Evolutionary conservation across 2,329 filamentous ascomycete genomes (phyloP), one percentile per base, ranked within the genome.

Genomic region (Pyrenophora seminiperda): DNA sequence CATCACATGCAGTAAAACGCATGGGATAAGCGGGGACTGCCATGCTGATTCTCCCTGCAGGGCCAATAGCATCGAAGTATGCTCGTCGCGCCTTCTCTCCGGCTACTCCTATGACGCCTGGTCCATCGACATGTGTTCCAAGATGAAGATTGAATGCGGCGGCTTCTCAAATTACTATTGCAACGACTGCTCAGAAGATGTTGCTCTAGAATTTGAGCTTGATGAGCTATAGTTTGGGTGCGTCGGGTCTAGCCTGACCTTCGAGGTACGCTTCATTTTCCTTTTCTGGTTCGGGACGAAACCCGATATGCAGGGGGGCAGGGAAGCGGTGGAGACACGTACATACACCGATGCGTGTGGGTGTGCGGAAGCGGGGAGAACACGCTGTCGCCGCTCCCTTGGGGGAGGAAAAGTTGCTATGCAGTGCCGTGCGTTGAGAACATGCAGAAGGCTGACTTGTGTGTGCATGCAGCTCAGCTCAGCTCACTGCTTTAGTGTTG

Each of bases 31-130:
- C 22, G 7, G 6, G 2, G 10, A 7, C 22, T 24, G 22, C 7
- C 22, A 7, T 24, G 22, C 22, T 24, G 10, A 5, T 24, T 24
- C 6, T 9, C 9, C 10, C 15, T 34, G 27, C 24, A 70, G 66
- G 68, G 65, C 70, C 52, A 73, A 78, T 66, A 72, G 63, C 45
- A 72, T 78, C 50, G 76, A 79, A 59, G 70, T 76, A 54, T 78
- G 77, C 67, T 67, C 63, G 7, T 74, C 73, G 44, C 73, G 76
- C 14, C 73, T 76, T 5, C 70, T 79, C 17, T 75, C 71, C 14
- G 72, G 75, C 50, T 77, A 79, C 65, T 77, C 75, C 2, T 75
- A 75, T 59, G 76, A 79, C 51, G 73, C 75, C 17, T 79, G 76
- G 76, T 74, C 72, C 48, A 76, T 75, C 58, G 77, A 78, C 63